Percentiles rank a stretch among this genome's conserved stretches.
Conservation (phyloP, 1,284 basidiomycete species). For the Mycena citricolor region DNA sequence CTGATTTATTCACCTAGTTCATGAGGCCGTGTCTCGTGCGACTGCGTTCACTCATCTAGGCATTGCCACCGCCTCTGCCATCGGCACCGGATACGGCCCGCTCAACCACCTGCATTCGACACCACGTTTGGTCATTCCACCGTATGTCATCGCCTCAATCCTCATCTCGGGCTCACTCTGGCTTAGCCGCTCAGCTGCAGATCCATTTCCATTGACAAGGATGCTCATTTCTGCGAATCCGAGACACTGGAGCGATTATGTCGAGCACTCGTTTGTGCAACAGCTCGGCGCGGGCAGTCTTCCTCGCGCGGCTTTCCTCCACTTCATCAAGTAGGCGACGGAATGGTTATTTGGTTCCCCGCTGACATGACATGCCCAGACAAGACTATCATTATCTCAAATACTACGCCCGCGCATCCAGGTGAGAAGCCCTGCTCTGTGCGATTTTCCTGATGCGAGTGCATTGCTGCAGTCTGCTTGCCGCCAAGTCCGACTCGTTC, state of each 20-base stretch:
- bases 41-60: constrained; percentile 76
- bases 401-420: constrained; percentile 77
- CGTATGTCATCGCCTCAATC: constrained; percentile 42
- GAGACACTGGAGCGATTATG: constrained; percentile 70
- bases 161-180: neutral
- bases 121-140: constrained; percentile 50
- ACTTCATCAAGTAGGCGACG: constrained; percentile 87
- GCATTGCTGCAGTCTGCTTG: constrained; percentile 61
- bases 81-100: constrained; percentile 84
- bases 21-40: constrained; percentile 58
- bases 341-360: constrained; percentile 3
- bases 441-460: neutral
- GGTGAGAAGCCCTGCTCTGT: constrained; percentile 38
- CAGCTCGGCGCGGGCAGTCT: constrained; percentile 75
- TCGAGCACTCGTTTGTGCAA: constrained; percentile 82
- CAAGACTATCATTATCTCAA: constrained; percentile 78
- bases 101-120: constrained; percentile 83
- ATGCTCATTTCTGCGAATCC: constrained; percentile 62
- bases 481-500: constrained; percentile 73
- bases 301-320: constrained; percentile 64
- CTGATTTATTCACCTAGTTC: constrained; percentile 41
- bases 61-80: constrained; percentile 67
- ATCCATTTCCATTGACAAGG: constrained; percentile 72
- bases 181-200: constrained; percentile 54
- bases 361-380: constrained; percentile 36